Base-by-base conservation (phyloP, 2,329 filamentous ascomycete genomes). In the Nigrograna mackinnonii region DNA sequence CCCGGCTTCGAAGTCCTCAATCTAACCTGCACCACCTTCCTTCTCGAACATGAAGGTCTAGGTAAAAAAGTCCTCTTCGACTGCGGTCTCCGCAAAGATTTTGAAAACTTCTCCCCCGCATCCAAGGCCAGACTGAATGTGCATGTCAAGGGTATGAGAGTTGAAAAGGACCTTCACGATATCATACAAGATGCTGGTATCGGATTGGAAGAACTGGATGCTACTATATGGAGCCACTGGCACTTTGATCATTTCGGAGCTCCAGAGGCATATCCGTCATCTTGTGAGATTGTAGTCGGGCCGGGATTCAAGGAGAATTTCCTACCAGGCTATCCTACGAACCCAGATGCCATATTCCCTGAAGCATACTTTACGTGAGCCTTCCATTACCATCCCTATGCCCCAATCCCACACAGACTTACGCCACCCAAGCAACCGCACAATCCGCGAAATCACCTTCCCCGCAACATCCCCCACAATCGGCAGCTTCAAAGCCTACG, bases 211-310 rank as follows among this genome's bases (percentile, higher is more conserved):
- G 31, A 49, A 6, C 61, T 75, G 14, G 63, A 71, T 26, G 62
- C 62, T 12, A 52, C 71, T 1, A 64, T 74, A 19, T 64, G 61
- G 55, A 72, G 70, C 41, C 76, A 79, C 46, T 73, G 67, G 46
- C 59, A 60, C 30, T 76, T 66, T 54, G 78, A 82, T 48, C 79
- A 82, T 42, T 72, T 69, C 9, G 80, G 79, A 0, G 72, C 79
- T 37, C 66, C 71, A 0, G 66, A 69, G 0, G 62, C 53, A 0
- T 82, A 81, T 37, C 73, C 75, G 0, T 0, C 50, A 0, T 60
- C 49, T 0, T 77, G 76, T 1, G 66, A 73, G 13, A 51, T 82
- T 0, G 53, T 81, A 31, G 77, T 80, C 2, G 79, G 79, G 0
- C 75, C 78, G 0, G 78, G 78, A 0, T 76, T 80, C 57, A 74